Conservation (phyloP, 495 filamentous ascomycete species). For the Thermothielavioides terrestris region DNA sequence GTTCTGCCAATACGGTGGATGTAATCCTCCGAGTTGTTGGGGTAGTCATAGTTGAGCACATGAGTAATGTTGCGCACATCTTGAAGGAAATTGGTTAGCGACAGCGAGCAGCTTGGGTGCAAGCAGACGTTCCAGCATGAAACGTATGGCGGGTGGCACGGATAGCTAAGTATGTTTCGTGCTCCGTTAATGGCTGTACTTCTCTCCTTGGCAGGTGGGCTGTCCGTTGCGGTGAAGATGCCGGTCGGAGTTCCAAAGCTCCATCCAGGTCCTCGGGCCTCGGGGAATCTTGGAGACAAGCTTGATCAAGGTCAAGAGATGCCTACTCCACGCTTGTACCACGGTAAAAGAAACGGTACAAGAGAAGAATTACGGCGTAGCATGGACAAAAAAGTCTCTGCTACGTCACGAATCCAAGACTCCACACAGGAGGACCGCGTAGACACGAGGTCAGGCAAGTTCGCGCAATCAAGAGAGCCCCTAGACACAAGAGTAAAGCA, state of each 20-base stretch:
- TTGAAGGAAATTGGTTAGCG: conserved; percentile 79
- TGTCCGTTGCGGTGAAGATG: conserved; percentile 48
- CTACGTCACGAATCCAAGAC: conserved; percentile 82
- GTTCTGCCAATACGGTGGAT: conserved; percentile 98
- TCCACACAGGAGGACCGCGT: conserved; percentile 65
- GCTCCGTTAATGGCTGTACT: conserved; percentile 52
- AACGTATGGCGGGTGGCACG: conserved; percentile 30
- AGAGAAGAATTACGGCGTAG: conserved; percentile 66
- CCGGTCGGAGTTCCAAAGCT: conserved; percentile 48
- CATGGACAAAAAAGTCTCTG: conserved; percentile 45
- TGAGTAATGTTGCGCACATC: conserved; percentile 99
- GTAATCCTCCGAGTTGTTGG: conserved; percentile 99
- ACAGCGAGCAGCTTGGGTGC: conserved; percentile 36
- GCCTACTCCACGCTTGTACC: conserved; percentile 68
- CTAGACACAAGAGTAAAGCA: conserved; percentile 86
- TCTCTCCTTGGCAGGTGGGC: conserved; percentile 50
- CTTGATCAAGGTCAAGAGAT: conserved; percentile 59
- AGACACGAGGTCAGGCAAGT: conserved; percentile 81
- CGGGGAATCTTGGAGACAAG: conserved; percentile 47
- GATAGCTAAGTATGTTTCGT: conserved; percentile 53
- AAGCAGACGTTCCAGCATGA: conserved; percentile 51
- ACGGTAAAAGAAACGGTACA: conserved; percentile 45
- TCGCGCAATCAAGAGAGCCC: conserved; percentile 67
- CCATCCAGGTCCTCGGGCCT: conserved; percentile 58
- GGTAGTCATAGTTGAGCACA: conserved; percentile 99